These are phyloP conservation scores for Leccinum pachyderme DNA, from an alignment of 1,284 basidiomycete genomes.

Conservation along the genomic window DNA sequence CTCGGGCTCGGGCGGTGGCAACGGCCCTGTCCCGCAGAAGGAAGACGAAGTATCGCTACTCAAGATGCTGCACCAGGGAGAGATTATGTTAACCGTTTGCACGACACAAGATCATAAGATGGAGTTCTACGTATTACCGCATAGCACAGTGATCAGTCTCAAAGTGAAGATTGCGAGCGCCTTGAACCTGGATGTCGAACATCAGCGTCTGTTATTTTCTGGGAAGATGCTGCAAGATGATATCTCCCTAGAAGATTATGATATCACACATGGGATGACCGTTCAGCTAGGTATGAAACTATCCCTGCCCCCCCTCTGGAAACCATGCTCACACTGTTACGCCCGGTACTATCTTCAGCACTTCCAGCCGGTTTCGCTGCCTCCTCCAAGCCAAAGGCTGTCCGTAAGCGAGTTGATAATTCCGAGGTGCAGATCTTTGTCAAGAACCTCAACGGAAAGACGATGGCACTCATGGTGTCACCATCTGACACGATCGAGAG, in stretches of 20 bases:
- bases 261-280: not conserved
- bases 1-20: not conserved
- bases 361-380: not conserved
- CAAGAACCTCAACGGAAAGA: not conserved
- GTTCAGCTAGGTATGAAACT: not conserved
- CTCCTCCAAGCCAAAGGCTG: not conserved
- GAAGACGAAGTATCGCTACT: not conserved
- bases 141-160: not conserved
- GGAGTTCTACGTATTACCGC: not conserved
- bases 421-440: not conserved
- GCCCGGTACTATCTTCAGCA: not conserved
- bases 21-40: not conserved
- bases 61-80: not conserved
- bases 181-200: not conserved
- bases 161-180: not conserved
- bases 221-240: not conserved
- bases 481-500: not conserved
- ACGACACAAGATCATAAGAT: not conserved
- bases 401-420: not conserved
- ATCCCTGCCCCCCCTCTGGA: not conserved
- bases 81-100: not conserved
- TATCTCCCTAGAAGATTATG: not conserved
- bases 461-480: not conserved
- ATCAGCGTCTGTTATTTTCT: not conserved
- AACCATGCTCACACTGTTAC: not conserved